These are phyloP conservation scores for Blakeslea trispora DNA, from an alignment of 371 early-diverging fungal genomes.

Conservation along the genomic window DNA sequence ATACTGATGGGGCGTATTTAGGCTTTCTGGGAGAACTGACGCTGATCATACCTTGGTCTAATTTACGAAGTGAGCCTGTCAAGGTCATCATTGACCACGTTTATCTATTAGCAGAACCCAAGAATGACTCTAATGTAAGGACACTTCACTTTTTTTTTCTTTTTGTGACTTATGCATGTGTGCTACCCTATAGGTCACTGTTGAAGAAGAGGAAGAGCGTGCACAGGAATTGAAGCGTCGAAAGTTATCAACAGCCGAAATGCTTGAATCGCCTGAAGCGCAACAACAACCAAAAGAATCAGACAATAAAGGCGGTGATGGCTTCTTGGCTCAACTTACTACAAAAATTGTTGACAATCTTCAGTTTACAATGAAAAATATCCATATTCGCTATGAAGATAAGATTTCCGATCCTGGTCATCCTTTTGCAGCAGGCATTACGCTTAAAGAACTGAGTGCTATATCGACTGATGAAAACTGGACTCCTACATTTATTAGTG, in stretches of 20 bases:
- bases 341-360: slow-evolving; percentile 87
- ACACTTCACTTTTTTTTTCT: too few species aligned
- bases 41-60: slow-evolving; percentile 85
- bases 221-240: slow-evolving; percentile 81
- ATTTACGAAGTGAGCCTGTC: slow-evolving; percentile 84
- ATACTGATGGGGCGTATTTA: slow-evolving; percentile 10
- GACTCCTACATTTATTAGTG: slow-evolving; percentile 69
- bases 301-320: slow-evolving; percentile 58
- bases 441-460: slow-evolving; percentile 77
- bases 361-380: slow-evolving; percentile 84
- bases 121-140: slow-evolving; percentile 53
- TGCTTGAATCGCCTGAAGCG: slow-evolving; percentile 40
- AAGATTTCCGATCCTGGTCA: slow-evolving; percentile 61
- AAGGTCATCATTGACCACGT: slow-evolving; percentile 77
- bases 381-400: slow-evolving; percentile 89
- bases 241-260: slow-evolving; percentile 79
- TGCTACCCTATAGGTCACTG: slow-evolving; percentile 33
- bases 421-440: slow-evolving; percentile 78
- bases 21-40: slow-evolving; percentile 83
- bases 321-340: slow-evolving; percentile 67
- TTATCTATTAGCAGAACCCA: slow-evolving; percentile 74
- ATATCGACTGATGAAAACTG: slow-evolving; percentile 81
- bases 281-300: slow-evolving; percentile 60
- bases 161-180: too few species aligned
- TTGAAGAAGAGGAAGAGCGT: slow-evolving; percentile 83